A percentile compares a stretch with the other conserved stretches of the same genome.
Evolutionary conservation across 1,139 yeast species (phyloP).

Genomic region (Magnusiomyces tetraspermus): DNA sequence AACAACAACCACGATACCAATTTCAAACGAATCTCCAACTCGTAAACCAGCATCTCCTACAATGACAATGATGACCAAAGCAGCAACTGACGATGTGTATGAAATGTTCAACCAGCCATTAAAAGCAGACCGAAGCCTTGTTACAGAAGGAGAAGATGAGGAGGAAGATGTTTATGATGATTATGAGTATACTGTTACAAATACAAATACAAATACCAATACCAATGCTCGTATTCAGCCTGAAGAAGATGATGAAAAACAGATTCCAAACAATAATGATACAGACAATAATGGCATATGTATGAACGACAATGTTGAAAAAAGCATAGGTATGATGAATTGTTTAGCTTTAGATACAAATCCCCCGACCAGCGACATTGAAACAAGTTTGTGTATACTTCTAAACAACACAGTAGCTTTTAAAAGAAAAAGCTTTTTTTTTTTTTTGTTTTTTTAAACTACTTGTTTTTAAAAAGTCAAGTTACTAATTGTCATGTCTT

Average conservation of each 20-base stretch:
- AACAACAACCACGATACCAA: not conserved
- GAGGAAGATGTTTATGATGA: conserved; percentile 33
- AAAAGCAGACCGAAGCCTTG: conserved; percentile 20
- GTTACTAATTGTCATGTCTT: not conserved
- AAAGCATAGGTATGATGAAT: not conserved
- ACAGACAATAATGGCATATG: not conserved
- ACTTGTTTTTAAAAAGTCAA: not conserved
- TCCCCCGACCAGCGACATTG: too few species aligned
- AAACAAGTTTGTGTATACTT: not conserved
- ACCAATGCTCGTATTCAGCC: not conserved
- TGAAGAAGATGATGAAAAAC: too few species aligned
- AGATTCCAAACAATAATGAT: too few species aligned
- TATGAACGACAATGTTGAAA: not conserved
- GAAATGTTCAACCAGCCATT: conserved; percentile 68
- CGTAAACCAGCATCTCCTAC: conserved; percentile 47
- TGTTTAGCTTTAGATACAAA: not conserved
- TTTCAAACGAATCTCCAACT: not conserved
- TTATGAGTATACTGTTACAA: conserved; percentile 6
- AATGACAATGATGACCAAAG: conserved; percentile 63
- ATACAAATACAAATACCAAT: conserved; percentile 7
- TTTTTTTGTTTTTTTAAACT: not conserved
- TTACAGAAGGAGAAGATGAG: conserved; percentile 20
- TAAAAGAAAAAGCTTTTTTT: not conserved
- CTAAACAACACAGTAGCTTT: too few species aligned
- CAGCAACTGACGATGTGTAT: conserved; percentile 66